These are phyloP conservation scores for Aethionema arabicum DNA, from an alignment of 345 rosid species.

Conservation along the genomic window DNA sequence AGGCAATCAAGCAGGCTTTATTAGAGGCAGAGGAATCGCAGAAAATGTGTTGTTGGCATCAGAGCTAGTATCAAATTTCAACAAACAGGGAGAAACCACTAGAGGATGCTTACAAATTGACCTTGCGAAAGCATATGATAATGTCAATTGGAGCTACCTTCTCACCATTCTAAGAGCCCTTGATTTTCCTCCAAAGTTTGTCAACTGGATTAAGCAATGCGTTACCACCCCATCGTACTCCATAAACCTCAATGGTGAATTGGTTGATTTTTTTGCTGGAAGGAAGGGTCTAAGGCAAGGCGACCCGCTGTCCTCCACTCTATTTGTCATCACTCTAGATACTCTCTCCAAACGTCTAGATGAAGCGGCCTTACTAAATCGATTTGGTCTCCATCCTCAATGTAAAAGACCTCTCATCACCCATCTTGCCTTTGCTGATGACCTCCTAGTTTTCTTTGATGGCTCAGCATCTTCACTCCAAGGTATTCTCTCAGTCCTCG, in stretches of 20 bases:
- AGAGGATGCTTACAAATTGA: not conserved
- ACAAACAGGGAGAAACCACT: not conserved
- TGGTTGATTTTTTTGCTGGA: not conserved
- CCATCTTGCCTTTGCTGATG: not conserved
- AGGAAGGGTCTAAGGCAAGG: not conserved
- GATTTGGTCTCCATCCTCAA: not conserved
- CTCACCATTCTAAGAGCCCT: not conserved
- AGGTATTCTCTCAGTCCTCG: not conserved
- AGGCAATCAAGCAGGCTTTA: not conserved
- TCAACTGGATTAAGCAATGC: not conserved
- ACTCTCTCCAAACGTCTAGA: not conserved
- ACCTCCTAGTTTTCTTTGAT: not conserved
- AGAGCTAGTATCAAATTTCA: not conserved
- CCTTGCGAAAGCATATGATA: not conserved
- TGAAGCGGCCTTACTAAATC: not conserved
- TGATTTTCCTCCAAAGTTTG: not conserved
- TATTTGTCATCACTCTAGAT: not conserved
- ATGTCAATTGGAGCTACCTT: not conserved
- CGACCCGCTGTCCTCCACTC: not conserved
- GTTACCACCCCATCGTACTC: not conserved
- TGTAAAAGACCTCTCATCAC: not conserved
- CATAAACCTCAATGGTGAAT: not conserved
- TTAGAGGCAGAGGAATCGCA: not conserved
- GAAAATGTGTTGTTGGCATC: not conserved
- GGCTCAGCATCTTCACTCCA: not conserved